Evolutionary conservation across 768 basidiomycete species (phyloP).

Genomic region (Chalciporus sphaerocephalus): DNA sequence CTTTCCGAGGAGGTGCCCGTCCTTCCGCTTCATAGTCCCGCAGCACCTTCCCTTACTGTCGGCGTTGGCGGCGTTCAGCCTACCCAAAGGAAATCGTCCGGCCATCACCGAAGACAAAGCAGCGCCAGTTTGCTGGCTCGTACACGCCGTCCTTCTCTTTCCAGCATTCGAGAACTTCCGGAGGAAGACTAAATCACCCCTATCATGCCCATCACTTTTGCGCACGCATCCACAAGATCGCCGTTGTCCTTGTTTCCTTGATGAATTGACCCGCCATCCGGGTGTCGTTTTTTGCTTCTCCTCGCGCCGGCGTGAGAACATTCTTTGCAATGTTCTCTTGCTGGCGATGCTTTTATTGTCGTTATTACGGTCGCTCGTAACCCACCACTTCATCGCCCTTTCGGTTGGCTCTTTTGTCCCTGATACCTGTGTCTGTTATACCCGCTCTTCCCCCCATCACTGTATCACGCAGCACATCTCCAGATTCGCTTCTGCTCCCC

Average conservation of each 20-base stretch:
- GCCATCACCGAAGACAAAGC: constrained; percentile 29
- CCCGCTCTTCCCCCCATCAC: constrained; percentile 24
- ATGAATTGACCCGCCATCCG: constrained; percentile 18
- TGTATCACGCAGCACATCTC: constrained; percentile 23
- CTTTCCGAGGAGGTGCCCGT: constrained; percentile 29
- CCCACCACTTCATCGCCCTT: constrained; percentile 14
- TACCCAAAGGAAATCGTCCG: constrained; percentile 13
- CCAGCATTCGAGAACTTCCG: constrained; percentile 31
- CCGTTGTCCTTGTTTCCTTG: constrained; percentile 13
- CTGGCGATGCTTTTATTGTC: constrained; percentile 23
- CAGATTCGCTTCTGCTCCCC: constrained; percentile 12
- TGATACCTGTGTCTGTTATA: constrained; percentile 32
- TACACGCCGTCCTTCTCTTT: constrained; percentile 28
- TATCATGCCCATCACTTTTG: neutral
- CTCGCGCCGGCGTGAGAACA: constrained; percentile 13
- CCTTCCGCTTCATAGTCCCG: constrained; percentile 16
- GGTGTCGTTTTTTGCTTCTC: constrained; percentile 11
- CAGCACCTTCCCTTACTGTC: constrained; percentile 8
- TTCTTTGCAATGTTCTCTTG: constrained; percentile 3
- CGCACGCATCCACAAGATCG: neutral
- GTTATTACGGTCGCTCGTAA: constrained; percentile 18
- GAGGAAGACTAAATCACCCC: constrained; percentile 25
- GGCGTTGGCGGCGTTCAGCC: constrained; percentile 8
- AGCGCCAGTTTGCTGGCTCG: constrained; percentile 32
- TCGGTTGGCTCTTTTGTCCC: constrained; percentile 17